phyloP scores from a whole-genome alignment of 805 yeast species.

The Sugiyamaella mastotermitis region DNA sequence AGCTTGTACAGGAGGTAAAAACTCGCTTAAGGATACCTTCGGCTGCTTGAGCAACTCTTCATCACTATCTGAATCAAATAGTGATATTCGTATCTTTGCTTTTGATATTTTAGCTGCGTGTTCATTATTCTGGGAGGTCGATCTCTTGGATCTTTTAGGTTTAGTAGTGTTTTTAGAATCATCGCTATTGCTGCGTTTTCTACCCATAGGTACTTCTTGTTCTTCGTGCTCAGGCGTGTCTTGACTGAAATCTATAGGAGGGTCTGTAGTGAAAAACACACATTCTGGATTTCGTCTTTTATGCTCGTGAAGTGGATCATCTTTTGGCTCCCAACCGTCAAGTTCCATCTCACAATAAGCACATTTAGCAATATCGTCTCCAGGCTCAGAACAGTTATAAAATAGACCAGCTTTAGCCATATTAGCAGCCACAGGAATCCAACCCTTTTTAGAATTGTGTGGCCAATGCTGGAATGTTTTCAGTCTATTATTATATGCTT shows the following conservation, averaged over 20 bases:
- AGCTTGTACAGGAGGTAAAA: too few species aligned
- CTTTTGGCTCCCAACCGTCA: conserved; percentile 68
- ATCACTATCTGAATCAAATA: too few species aligned
- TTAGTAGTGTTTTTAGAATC: too few species aligned
- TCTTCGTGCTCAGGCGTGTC: too few species aligned
- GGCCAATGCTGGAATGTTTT: conserved; percentile 37
- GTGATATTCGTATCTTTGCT: too few species aligned
- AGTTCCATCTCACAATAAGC: conserved; percentile 55
- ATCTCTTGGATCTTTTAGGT: too few species aligned
- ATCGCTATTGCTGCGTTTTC: too few species aligned
- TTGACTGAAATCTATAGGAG: conserved; percentile 6
- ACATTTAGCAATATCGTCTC: conserved; percentile 55
- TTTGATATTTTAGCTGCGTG: too few species aligned
- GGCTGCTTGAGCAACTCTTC: too few species aligned
- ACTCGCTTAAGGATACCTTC: too few species aligned
- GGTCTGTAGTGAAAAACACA: conserved; percentile 31
- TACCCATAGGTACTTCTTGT: too few species aligned
- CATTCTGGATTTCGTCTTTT: conserved; percentile 38
- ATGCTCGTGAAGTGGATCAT: conserved; percentile 61
- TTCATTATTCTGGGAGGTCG: too few species aligned
- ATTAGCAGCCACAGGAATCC: conserved; percentile 30
- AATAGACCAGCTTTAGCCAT: conserved; percentile 63
- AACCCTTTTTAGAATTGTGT: conserved; percentile 35
- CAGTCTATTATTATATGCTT: conserved; percentile 19
- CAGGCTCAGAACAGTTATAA: conserved; percentile 43